Base-by-base conservation (phyloP, 306 rosid species). In the Aeschynomene evenia region DNA sequence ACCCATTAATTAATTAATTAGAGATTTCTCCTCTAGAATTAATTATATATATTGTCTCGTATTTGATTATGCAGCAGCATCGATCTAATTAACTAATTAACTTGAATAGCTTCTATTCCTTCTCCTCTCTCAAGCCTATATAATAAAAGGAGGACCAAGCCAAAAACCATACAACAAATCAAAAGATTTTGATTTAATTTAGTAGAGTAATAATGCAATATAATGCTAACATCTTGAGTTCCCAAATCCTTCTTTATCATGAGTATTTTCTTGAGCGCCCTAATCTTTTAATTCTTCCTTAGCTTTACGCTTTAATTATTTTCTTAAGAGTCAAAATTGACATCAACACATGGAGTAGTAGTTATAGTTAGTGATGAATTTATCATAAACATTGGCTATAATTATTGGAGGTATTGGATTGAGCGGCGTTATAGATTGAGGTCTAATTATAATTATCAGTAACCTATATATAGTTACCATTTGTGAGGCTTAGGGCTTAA, bases 401-500 rank as follows among this genome's bases (percentile, higher is more conserved):
- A 34, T 62, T 39, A 40, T 51, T 3, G 10, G 15, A 37, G 36
- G 26, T 23, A 46, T 53, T 53, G 78, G 45, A 72, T 61, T 14
- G 37, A 73, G 43, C 26, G 65, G 61, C 68, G 24, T 15, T 20
- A 46, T n/a, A n/a, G n/a, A 23, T 16, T 55, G 67, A 21, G 67
- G 18, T 56, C 16, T 66, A 56, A 51, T 62, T 68, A 75, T 66
- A 56, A 51, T 62, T 68, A 75, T 75, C 20, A 20, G 21, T 18
- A 49, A n/a, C 60, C 79, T 66, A 59, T 33, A 33, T 33, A 5
- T 74, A 55, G 55, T 75, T 75, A 63, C 20, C 74, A 67, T 45
- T 67, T 46, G 63, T 19, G n/a, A n/a, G n/a, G 56, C 65, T 50
- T 67, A 68, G 70, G 70, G 64, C 69, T 60, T 59, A 59, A 76